phyloP scores from a whole-genome alignment of 129 eudicot genomes.

The Flaveria bidentis region DNA sequence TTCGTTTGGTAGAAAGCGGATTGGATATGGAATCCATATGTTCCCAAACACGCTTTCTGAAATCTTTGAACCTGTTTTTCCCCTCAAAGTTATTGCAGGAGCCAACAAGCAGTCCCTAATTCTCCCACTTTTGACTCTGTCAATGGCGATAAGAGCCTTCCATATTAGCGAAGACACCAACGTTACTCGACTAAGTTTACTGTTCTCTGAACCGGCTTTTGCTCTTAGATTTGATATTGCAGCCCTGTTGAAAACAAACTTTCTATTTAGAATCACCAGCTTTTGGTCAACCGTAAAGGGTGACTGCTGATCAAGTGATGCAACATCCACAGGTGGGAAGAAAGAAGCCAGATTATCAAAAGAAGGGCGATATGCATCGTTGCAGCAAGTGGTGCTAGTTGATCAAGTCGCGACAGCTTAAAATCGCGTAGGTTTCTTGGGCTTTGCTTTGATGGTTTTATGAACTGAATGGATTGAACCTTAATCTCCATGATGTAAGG shows the following conservation, averaged over 20 bases:
- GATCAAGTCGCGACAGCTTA: conserved; percentile 41
- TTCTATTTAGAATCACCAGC: no score
- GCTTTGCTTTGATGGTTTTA: conserved; percentile 48
- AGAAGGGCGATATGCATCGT: no score
- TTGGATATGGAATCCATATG: conserved; percentile 28
- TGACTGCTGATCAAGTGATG: no score
- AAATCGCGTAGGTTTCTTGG: conserved; percentile 24
- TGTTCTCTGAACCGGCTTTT: not conserved
- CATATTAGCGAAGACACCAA: conserved; percentile 34
- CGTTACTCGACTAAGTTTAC: conserved; percentile 32
- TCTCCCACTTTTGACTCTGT: conserved; percentile 23
- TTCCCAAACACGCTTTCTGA: conserved; percentile 34
- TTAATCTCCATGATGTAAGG: conserved; percentile 44
- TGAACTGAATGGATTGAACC: conserved; percentile 32
- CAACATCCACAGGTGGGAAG: no score
- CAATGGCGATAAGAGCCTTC: conserved; percentile 28
- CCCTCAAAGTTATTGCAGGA: conserved; percentile 33
- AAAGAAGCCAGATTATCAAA: no score
- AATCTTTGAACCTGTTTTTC: conserved; percentile 18
- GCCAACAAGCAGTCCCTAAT: conserved; percentile 21
- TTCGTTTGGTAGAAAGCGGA: conserved; percentile 16
- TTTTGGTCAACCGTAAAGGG: no score
- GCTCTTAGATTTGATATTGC: conserved; percentile 29
- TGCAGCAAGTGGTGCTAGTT: conserved; percentile 43
- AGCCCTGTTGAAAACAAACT: conserved; percentile 13